Conservation (phyloP, 805 yeast species). For the Ogataea parapolymorpha region DNA sequence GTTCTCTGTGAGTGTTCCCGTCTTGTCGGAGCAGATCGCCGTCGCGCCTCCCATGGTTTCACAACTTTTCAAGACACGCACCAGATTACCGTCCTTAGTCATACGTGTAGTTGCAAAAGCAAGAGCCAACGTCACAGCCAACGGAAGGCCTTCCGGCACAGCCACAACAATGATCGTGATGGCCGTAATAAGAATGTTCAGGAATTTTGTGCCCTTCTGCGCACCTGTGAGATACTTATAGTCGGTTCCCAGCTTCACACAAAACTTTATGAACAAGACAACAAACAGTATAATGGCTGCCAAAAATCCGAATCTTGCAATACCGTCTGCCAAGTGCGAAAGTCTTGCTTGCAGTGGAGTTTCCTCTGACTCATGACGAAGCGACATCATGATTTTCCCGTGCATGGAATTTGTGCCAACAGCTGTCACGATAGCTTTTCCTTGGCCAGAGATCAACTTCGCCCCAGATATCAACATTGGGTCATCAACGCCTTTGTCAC, state of each 20-base stretch:
- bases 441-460: conserved; percentile 81
- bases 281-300: conserved; percentile 81
- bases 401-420: conserved; percentile 88
- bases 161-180: conserved; percentile 95
- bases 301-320: conserved; percentile 88
- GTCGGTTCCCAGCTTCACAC: conserved; percentile 51
- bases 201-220: conserved; percentile 77
- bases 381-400: conserved; percentile 85
- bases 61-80: conserved; percentile 89
- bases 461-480: conserved; percentile 91
- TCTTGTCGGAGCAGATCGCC: conserved; percentile 93
- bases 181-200: conserved; percentile 85
- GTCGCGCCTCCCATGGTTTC: conserved; percentile 99
- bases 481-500: conserved; percentile 51
- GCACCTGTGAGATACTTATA: conserved; percentile 50
- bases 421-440: conserved; percentile 81
- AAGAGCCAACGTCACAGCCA: conserved; percentile 93
- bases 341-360: conserved; percentile 89
- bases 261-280: conserved; percentile 73
- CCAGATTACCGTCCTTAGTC: conserved; percentile 95
- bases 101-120: conserved; percentile 98
- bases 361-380: conserved; percentile 69
- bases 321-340: conserved; percentile 81
- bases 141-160: conserved; percentile 98
- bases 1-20: conserved; percentile 95